Base-by-base conservation (phyloP, 805 yeast species). In the Saccharomycopsis vini region DNA sequence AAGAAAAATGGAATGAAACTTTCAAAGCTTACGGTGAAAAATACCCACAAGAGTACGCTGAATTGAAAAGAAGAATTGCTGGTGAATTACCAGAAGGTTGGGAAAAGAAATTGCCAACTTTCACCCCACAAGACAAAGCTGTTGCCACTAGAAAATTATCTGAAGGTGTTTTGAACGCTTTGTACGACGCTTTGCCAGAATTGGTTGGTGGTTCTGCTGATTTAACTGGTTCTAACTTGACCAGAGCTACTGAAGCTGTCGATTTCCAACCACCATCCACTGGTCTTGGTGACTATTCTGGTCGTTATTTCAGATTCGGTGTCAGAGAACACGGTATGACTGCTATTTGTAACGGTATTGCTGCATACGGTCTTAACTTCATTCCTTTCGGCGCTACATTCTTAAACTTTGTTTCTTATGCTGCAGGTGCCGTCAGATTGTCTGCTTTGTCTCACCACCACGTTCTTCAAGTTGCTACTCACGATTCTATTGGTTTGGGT, bases 301-400 rank as follows among this genome's bases (percentile, higher is more conserved):
- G 98, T 63, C 81, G 95, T 64, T 90, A 90, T 73, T 73, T 90
- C 67, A 82, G 97, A 72, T 90, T 81, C 66, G 98, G 98, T 80
- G 95, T 90, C 54, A 83, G 98, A 71, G 98, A 90, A 75, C 97
- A 92, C 69, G 97, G 86, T 66, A 88, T 90, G 97, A 96, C 95
- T 71, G 96, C 97, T 53, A 83, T 89, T 65, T 75, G 89, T 79
- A 90, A 92, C 70, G 98, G 98, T 81, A 83, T 90, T 57, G 74
- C 92, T 48, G 97, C 96, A 44, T 90, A 69, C 61, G 80, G 80
- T 52, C 84, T 83, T 52, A 86, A 85, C 71, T 78, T 72, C 75
- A 83, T 80, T 67, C 81, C 88, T 56, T 89, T 80, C 71, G 96
- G 96, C 66, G 97, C 95, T 69, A 90, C 98, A 61, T 90, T 90